These are phyloP conservation scores for Macrophomina tecta DNA, from an alignment of 2,329 filamentous ascomycete genomes.

Conservation along the genomic window DNA sequence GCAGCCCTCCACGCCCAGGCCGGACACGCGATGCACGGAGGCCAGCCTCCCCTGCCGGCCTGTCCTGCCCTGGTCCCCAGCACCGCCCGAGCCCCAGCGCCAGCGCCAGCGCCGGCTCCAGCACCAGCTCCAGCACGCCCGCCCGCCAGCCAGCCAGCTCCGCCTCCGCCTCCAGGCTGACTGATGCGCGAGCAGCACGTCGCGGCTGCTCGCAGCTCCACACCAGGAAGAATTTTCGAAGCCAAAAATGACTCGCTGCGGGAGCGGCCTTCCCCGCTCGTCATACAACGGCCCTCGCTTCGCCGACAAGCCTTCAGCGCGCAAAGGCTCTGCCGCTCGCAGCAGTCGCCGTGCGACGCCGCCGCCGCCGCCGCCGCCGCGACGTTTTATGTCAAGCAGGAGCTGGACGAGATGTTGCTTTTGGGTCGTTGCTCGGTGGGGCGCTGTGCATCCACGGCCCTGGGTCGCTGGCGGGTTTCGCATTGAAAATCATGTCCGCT, in stretches of 20 bases:
- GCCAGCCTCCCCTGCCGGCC: conserved; percentile 5
- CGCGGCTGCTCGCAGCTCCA: conserved; percentile 24
- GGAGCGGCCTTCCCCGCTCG: neutral
- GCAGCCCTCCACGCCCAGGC: conserved; percentile 13
- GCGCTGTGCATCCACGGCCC: conserved; percentile 2
- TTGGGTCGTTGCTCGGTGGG: neutral
- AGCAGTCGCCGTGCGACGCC: neutral
- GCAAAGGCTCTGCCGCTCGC: neutral
- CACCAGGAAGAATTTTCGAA: conserved; percentile 22
- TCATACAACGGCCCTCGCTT: conserved; percentile 18
- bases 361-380: neutral
- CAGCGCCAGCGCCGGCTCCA: too few relatives aligned
- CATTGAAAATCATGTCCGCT: conserved; percentile 19
- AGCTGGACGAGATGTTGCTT: neutral
- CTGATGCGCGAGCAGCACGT: neutral
- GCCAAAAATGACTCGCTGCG: conserved; percentile 20
- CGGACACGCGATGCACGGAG: conserved; percentile 13
- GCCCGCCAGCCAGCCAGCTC: neutral
- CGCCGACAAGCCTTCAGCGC: neutral
- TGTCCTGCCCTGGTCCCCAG: too few relatives aligned
- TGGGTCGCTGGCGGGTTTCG: conserved; percentile 26
- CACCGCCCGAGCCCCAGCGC: too few relatives aligned
- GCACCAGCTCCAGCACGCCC: too few relatives aligned
- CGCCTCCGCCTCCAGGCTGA: neutral
- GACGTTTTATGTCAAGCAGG: conserved; percentile 25